These are phyloP conservation scores for Chlorophyllum brunneum DNA, from an alignment of 768 basidiomycete species.

Conservation along the genomic window DNA sequence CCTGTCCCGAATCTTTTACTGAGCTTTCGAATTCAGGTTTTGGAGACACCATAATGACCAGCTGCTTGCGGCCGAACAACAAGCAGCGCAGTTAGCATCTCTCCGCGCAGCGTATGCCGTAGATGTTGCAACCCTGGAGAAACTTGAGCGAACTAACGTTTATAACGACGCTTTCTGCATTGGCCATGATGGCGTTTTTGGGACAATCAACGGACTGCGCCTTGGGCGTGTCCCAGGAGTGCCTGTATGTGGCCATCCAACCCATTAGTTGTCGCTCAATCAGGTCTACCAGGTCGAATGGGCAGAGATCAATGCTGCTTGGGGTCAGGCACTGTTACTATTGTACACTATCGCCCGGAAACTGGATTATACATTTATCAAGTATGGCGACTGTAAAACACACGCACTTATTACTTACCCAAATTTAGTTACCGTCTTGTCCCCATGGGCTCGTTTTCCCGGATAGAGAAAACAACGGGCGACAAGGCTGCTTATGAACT, in stretches of 20 bases:
- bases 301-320: constrained; percentile 98
- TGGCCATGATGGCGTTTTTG: constrained; percentile 91
- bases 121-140: constrained; percentile 73
- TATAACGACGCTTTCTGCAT: constrained; percentile 97
- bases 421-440: constrained; percentile 74
- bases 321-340: constrained; percentile 93
- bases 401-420: constrained; percentile 1
- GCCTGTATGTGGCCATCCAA: constrained; percentile 46
- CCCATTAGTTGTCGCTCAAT: constrained; percentile 12
- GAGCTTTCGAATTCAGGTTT: constrained; percentile 46
- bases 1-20: constrained; percentile 12
- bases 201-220: constrained; percentile 95
- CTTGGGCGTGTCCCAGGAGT: constrained; percentile 84
- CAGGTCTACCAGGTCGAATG: constrained; percentile 74
- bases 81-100: constrained; percentile 65
- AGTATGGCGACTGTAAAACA: constrained; percentile 42
- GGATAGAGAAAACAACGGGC: constrained; percentile 78
- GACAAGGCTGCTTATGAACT: constrained; percentile 88
- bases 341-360: constrained; percentile 90
- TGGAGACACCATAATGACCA: constrained; percentile 80
- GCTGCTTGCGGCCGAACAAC: constrained; percentile 57
- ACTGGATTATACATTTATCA: constrained; percentile 83
- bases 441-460: constrained; percentile 93
- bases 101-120: constrained; percentile 75
- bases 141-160: constrained; percentile 88